These are phyloP conservation scores for Candida boidinii DNA, from an alignment of 805 yeast species.

Conservation along the genomic window DNA sequence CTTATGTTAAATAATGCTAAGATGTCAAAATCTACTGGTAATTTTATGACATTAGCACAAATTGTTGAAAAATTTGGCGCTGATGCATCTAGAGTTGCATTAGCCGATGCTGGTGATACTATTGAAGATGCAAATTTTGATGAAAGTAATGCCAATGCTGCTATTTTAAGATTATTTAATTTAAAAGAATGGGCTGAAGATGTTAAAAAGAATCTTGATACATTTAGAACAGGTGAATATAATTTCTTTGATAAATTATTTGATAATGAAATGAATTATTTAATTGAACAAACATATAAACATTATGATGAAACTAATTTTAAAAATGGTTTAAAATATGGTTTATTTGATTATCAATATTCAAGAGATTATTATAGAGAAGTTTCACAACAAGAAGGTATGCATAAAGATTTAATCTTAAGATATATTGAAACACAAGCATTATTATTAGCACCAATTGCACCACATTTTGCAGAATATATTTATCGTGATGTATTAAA, in stretches of 20 bases:
- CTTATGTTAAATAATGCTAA: constrained; percentile 90
- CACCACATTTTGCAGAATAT: constrained; percentile 94
- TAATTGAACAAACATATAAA: constrained; percentile 65
- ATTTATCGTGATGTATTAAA: constrained; percentile 77
- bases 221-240: constrained; percentile 47
- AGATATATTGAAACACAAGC: constrained; percentile 84
- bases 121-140: constrained; percentile 98
- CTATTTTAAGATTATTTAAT: constrained; percentile 85
- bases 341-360: constrained; percentile 89
- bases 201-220: constrained; percentile 38
- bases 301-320: constrained; percentile 68
- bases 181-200: constrained; percentile 96
- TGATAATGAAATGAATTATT: constrained; percentile 84
- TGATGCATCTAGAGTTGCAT: constrained; percentile 93
- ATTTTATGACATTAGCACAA: constrained; percentile 85
- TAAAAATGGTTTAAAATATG: constrained; percentile 84
- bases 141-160: constrained; percentile 94
- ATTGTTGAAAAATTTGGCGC: constrained; percentile 88
- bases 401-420: constrained; percentile 78
- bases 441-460: constrained; percentile 79
- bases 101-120: constrained; percentile 98
- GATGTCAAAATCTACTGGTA: constrained; percentile 98
- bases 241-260: constrained; percentile 83
- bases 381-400: constrained; percentile 40
- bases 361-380: constrained; percentile 97